These are phyloP conservation scores for Penicillium parvum DNA, from an alignment of 495 filamentous ascomycete species.

Conservation along the genomic window DNA sequence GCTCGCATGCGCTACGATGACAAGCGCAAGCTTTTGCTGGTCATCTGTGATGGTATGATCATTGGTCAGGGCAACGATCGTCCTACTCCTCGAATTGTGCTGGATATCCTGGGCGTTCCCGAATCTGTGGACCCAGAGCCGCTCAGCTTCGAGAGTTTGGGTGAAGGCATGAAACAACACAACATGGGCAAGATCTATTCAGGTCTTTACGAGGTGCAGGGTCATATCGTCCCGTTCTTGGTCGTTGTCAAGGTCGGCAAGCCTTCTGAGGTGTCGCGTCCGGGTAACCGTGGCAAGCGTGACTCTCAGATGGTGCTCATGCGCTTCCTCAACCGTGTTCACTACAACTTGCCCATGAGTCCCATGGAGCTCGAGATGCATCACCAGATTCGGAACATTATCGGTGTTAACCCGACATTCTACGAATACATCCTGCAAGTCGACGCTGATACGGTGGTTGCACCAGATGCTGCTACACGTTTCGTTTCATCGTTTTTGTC, in stretches of 20 bases:
- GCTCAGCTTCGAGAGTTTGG: conserved; percentile 93
- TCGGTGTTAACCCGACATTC: conserved; percentile 96
- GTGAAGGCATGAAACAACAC: conserved; percentile 94
- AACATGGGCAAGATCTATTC: conserved; percentile 99
- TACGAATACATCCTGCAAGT: conserved; percentile 98
- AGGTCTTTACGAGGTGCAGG: conserved; percentile 94
- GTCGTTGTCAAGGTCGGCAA: conserved; percentile 97
- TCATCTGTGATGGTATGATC: conserved; percentile 66
- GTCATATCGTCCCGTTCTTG: conserved; percentile 96
- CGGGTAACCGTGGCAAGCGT: conserved; percentile 97
- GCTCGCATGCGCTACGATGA: conserved; percentile 97
- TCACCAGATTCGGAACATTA: conserved; percentile 98
- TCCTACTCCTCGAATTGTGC: conserved; percentile 90
- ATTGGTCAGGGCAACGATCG: conserved; percentile 97
- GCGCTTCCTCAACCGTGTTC: conserved; percentile 96
- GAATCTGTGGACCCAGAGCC: conserved; percentile 95
- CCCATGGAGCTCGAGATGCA: conserved; percentile 97
- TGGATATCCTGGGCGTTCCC: conserved; percentile 93
- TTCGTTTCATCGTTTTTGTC: conserved; percentile 88
- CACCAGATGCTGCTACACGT: conserved; percentile 83
- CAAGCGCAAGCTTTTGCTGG: conserved; percentile 48
- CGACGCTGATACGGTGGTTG: conserved; percentile 95
- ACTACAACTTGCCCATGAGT: conserved; percentile 94
- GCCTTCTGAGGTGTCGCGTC: conserved; percentile 91
- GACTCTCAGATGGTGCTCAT: conserved; percentile 98